A percentile compares a stretch with the other conserved stretches of the same genome.
phyloP scores from a whole-genome alignment of 768 basidiomycete genomes.

The Suillus americanus region DNA sequence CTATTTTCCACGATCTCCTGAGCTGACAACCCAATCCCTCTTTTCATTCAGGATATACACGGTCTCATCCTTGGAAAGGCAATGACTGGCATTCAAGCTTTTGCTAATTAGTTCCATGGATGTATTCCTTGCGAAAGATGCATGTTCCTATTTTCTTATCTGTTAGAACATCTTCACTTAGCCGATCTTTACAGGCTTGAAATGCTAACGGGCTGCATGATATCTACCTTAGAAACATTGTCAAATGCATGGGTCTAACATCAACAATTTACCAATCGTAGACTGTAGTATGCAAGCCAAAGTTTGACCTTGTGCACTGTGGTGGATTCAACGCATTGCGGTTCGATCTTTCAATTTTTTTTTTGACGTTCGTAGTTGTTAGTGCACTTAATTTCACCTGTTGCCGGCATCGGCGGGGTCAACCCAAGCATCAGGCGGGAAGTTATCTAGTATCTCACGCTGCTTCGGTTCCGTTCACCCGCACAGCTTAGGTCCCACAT shows the following conservation, averaged over 20 bases:
- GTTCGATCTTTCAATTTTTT: neutral
- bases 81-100: constrained; percentile 87
- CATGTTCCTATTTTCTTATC: neutral
- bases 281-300: neutral
- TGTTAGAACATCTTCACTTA: neutral
- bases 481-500: neutral
- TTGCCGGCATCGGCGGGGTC: neutral
- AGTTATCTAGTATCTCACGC: constrained; percentile 1
- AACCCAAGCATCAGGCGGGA: neutral
- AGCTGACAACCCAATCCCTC: constrained; percentile 7
- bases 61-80: constrained; percentile 93
- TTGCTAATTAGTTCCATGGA: constrained; percentile 50
- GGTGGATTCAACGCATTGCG: neutral
- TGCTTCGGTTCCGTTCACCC: neutral
- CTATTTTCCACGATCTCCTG: constrained; percentile 8
- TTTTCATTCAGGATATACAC: constrained; percentile 69
- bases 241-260: neutral
- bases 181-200: neutral
- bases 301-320: neutral
- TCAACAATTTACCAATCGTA: neutral
- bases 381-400: neutral
- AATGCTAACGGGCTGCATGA: neutral
- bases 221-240: neutral
- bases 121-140: neutral
- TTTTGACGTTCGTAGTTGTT: neutral